Evolutionary conservation across 2,329 filamentous ascomycete species (phyloP).

Genomic region (Aspergillus fumigatiaffinis): DNA sequence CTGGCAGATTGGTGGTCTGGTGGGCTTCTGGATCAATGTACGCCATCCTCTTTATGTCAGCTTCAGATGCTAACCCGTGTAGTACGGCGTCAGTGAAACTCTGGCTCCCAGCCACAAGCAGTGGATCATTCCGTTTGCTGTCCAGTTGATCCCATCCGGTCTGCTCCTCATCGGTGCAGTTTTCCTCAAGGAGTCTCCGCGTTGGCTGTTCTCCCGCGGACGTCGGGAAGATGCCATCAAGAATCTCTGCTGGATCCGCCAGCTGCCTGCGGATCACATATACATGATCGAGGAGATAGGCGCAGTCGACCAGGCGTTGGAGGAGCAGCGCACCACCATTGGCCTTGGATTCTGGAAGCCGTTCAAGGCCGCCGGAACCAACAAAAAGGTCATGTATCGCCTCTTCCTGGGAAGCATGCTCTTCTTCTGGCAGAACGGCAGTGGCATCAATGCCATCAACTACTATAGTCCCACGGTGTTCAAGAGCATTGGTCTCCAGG

Average conservation of each 20-base stretch:
- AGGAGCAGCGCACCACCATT: slow-evolving; percentile 59
- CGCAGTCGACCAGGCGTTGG: slow-evolving; percentile 66
- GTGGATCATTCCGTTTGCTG: slow-evolving; percentile 42
- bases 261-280: slow-evolving; percentile 40
- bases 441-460: slow-evolving; percentile 74
- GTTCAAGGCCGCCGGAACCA: slow-evolving; percentile 54
- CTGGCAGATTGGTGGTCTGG: slow-evolving; percentile 51
- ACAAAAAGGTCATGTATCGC: slow-evolving; percentile 61
- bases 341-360: slow-evolving; percentile 73
- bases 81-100: slow-evolving; percentile 52
- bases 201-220: slow-evolving; percentile 67
- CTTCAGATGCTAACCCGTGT: slow-evolving; percentile 6
- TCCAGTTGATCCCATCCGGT: slow-evolving; percentile 40
- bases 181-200: slow-evolving; percentile 62
- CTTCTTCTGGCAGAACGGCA: slow-evolving; percentile 76
- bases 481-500: slow-evolving; percentile 59
- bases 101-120: slow-evolving; percentile 32
- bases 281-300: slow-evolving; percentile 72
- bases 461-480: slow-evolving; percentile 71
- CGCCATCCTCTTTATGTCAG: not conserved
- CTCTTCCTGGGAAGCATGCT: slow-evolving; percentile 70
- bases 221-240: slow-evolving; percentile 62
- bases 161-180: slow-evolving; percentile 52
- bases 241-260: slow-evolving; percentile 47
- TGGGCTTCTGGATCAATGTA: slow-evolving; percentile 51